Base-by-base conservation (phyloP, 352 stramenopile genomes). In the Elongisporangium anandrum region DNA sequence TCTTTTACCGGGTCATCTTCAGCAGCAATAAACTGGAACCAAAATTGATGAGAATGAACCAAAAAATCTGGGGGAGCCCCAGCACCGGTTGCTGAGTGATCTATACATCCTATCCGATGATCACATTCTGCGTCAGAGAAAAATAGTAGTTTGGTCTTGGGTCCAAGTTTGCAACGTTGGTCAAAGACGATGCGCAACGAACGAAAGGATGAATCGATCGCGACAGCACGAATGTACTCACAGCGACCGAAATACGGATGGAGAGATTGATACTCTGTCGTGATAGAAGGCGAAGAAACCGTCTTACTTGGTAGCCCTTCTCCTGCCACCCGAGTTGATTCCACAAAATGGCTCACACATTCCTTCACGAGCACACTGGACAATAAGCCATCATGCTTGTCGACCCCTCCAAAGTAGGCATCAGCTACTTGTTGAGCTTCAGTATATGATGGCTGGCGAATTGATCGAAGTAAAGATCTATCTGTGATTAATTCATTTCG, bases 201-300 rank as follows among this genome's bases (percentile, higher is more conserved):
- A 2, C 75, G 75, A 66, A 75, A 85, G 0, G 75, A 72, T 19
- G 66, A 79, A 17, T 80, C 68, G 2, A 87, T 68, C 13, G 59
- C 68, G 0, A 92, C 82, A 16, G 71, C 73, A 17, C 81, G 70
- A n/a, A 75, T 73, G 58, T 94, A 96, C 13, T 94, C 85, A 45
- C 77, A 92, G 15, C 77, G 81, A 50, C 79, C 85, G 59, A 92
- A 94, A 56, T 96, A 94, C 22, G 87, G 85, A 29, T 96, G 87
- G 20, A 96, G 63, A 3, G 87, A 96, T 54, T 94, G 83, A 50
- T 87, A 92, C 49, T 94, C 86, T 21, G 75, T 55, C 16, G 60
- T 54, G 0, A 60, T 50, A 59, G 64, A 58, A 4, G 51, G 39
- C n/a, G 72, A 57, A 19, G 63, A 47, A 21, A 20, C 41, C 2